Conservation (phyloP, 345 rosid genomes). For the Brassica incana region DNA sequence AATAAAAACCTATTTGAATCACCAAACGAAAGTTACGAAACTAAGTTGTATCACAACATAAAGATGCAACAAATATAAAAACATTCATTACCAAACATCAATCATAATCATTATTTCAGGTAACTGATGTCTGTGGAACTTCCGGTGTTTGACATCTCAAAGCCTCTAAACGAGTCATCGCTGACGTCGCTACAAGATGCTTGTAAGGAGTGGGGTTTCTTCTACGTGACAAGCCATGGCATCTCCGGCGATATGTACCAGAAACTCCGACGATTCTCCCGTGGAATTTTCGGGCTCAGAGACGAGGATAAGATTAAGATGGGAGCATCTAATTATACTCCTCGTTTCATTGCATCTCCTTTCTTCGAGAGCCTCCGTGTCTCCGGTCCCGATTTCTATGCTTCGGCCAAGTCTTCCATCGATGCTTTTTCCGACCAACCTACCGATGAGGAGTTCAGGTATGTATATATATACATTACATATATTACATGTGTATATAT, state of each 20-base stretch:
- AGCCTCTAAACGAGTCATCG: conserved; percentile 46
- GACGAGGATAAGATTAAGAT: conserved; percentile 60
- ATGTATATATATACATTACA: conserved; percentile 15
- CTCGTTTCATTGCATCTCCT: conserved; percentile 86
- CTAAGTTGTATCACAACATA: conserved; percentile 17
- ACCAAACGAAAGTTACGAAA: conserved; percentile 15
- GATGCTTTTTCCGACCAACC: conserved; percentile 46
- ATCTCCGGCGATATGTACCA: conserved; percentile 49
- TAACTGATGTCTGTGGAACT: conserved; percentile 42
- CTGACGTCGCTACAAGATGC: conserved; percentile 58
- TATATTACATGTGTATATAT: neutral
- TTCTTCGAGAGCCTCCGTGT: conserved; percentile 79
- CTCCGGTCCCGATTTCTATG: conserved; percentile 66
- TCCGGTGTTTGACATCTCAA: conserved; percentile 68
- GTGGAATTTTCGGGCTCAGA: conserved; percentile 47
- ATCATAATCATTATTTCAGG: conserved; percentile 5
- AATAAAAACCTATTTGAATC: conserved; percentile 16
- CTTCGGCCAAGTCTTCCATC: conserved; percentile 56
- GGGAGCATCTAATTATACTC: conserved; percentile 64
- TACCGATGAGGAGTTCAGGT: conserved; percentile 55
- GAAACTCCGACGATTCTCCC: conserved; percentile 45
- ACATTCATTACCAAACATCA: neutral
- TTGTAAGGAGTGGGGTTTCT: conserved; percentile 77
- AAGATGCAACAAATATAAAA: conserved; percentile 10
- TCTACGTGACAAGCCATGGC: conserved; percentile 70